Percentiles rank a stretch among this genome's conserved stretches.
Conservation (phyloP, 108 stramenopile species). For the Cylindrotheca closterium region DNA sequence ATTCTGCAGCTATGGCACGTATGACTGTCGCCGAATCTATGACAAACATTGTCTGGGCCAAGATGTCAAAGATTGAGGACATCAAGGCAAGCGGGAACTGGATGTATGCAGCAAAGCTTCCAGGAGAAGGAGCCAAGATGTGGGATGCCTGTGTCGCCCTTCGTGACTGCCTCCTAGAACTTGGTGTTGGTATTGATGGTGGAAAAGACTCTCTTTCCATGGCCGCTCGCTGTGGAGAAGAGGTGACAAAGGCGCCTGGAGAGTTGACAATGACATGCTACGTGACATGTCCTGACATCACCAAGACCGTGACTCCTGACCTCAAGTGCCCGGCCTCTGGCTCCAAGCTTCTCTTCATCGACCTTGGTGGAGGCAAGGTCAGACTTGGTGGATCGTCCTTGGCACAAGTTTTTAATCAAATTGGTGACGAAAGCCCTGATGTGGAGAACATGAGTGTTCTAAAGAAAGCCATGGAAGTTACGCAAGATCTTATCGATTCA, state of each 20-base stretch:
- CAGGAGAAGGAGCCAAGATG: conserved; percentile 98
- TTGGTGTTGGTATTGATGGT: conserved; percentile 96
- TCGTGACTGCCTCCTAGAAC: conserved; percentile 80
- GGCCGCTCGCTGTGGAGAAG: conserved; percentile 94
- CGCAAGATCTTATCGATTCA: conserved; percentile 87
- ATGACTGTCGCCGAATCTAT: conserved; percentile 98
- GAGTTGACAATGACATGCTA: conserved; percentile 96
- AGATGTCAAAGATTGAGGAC: conserved; percentile 89
- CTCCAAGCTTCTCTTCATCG: conserved; percentile 82
- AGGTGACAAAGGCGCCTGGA: conserved; percentile 97
- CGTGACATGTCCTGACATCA: conserved; percentile 92
- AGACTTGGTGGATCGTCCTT: conserved; percentile 95
- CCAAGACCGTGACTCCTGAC: conserved; percentile 95
- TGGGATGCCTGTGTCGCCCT: conserved; percentile 97
- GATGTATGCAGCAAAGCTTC: conserved; percentile 99
- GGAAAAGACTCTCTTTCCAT: conserved; percentile 99
- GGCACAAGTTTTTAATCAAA: conserved; percentile 92
- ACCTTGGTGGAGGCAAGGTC: conserved; percentile 81
- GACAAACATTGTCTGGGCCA: conserved; percentile 98
- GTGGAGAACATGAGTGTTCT: conserved; percentile 83
- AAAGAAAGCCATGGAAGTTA: conserved; percentile 87
- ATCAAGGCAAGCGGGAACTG: conserved; percentile 98
- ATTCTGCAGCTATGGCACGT: conserved; percentile 94
- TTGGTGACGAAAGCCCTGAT: conserved; percentile 93
- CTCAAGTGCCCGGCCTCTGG: conserved; percentile 79